Base-by-base conservation (phyloP, 208 protist genomes). In the Trypanosomatidae sp. region DNA sequence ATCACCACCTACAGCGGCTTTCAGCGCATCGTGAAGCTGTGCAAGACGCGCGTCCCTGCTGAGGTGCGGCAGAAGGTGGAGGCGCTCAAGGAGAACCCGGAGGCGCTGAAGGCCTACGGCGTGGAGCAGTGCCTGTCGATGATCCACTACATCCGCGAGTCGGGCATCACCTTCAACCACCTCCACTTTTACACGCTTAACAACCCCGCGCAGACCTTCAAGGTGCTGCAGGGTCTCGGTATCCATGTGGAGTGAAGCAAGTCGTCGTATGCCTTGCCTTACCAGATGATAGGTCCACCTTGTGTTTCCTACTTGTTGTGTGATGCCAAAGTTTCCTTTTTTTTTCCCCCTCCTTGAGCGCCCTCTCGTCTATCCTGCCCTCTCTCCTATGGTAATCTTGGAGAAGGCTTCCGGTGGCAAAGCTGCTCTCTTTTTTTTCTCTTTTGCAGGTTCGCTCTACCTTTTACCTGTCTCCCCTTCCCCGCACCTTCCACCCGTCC, bases 181-280 rank as follows among this genome's bases (percentile, higher is more conserved):
- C 86, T 94, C 58, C 90, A 94, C 82, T 91, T 94, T 30, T 92
- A 94, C 77, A 90, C 88, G 28, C 73, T 94, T 50, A 90, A 91
- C 75, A 76, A 68, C 68, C 75, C 68, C 12, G 67, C 77, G 56
- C 71, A 80, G 60, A 77, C 76, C 15, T 85, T 91, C 46, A 66
- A 72, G 5, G 71, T 91, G 3, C 33, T 94, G 71, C 70, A 89
- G 78, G 52, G 75, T 25, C 58, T 89, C 1, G 81, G 76, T 19
- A 41, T 81, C 10, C 74, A 80, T 10, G 82, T 80, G 41, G 80
- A 91, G 69, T 70, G 65, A 60, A 1, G 10, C 9, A 22, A 25
- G 46, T 17, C 3, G 22, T 62, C 33, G 3, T 9, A 8, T 9
- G 17, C 10, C 25, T 1, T 22, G 3, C 13, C 17, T 62, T 25